Evolutionary conservation across 106 monocot species (phyloP), one percentile per base, ranked within the genome.

Genomic region (Dactylorhiza incarnata): DNA sequence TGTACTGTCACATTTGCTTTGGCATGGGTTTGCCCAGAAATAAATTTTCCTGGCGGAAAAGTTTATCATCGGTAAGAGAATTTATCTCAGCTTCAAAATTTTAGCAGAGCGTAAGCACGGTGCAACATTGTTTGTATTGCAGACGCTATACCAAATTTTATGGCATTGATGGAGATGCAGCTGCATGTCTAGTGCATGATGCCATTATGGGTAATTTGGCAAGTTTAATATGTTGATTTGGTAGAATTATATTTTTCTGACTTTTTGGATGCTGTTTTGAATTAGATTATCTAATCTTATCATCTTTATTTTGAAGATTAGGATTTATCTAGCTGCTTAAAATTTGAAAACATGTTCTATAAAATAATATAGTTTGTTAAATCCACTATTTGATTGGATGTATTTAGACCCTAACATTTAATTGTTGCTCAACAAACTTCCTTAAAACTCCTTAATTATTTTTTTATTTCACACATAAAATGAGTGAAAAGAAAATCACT

Each of bases 131-230:
- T 25, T 65, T 43, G 0, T 26, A 78, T 72, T 73, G 61, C 89
- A 99, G 97, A 74, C 87, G 94, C 9, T 99, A 99, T 73, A 91
- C 93, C 15, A 89, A 87, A 85, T 91, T 99, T 83, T 91, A 99
- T 89, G 94, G 97, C 20, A 89, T 76, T 25, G 68, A 81, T 68
- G 75, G 72, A 79, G 84, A 91, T 83, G 89, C 91, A 53, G 91
- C 94, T n/a, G 87, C 87, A 78, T 76, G 72, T 47, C 82, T 99
- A 73, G 97, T 73, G 19, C 94, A 82, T 81, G 94, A 94, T 89
- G 91, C 94, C 19, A 94, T 99, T 45, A 73, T 87, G 7, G 91
- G 97, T 99, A 90, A 81, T 44, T 46, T 72, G 19, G 13, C 45
- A 70, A 70, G 69, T 45, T 70, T 46, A 44, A 8, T 59, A 7